phyloP scores from a whole-genome alignment of 2,329 filamentous ascomycete species.

The Scedosporium aurantiacum region DNA sequence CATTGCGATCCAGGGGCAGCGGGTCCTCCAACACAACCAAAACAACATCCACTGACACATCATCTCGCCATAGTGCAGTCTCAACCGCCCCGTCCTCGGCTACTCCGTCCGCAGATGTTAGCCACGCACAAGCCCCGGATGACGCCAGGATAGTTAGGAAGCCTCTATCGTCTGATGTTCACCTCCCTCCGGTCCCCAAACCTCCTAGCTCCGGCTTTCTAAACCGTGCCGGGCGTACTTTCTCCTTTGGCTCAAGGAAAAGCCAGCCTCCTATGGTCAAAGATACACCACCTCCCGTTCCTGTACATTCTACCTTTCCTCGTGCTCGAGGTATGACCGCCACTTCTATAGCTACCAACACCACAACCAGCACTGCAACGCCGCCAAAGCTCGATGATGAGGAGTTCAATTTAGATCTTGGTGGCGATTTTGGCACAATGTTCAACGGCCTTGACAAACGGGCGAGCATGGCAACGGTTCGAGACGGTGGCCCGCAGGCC shows the following conservation, averaged over 20 bases:
- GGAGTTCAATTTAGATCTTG: constrained; percentile 37
- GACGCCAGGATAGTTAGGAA: constrained; percentile 17
- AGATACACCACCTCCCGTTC: constrained; percentile 20
- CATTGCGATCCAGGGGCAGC: constrained; percentile 10
- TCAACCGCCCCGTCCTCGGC: constrained; percentile 52
- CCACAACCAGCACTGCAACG: constrained; percentile 42
- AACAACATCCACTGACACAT: constrained; percentile 47
- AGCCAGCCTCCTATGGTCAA: constrained; percentile 19
- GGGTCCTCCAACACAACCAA: constrained; percentile 52
- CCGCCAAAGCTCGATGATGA: constrained; percentile 35
- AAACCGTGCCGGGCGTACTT: constrained; percentile 45
- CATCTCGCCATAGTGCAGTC: constrained; percentile 50
- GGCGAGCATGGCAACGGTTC: constrained; percentile 30
- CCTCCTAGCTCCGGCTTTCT: constrained; percentile 40
- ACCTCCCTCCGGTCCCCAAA: constrained; percentile 32
- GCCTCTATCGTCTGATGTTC: constrained; percentile 22
- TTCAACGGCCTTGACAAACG: constrained; percentile 45
- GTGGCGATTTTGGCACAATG: constrained; percentile 48
- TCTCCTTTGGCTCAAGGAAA: constrained; percentile 50
- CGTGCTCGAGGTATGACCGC: constrained; percentile 31
- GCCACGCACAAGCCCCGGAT: constrained; percentile 1
- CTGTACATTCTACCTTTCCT: constrained; percentile 17
- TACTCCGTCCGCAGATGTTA: constrained; percentile 15
- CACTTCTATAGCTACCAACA: constrained; percentile 14
- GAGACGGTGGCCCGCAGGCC: constrained; percentile 12